These are phyloP conservation scores for Lactifluus pinguis DNA, from an alignment of 768 basidiomycete genomes.

Conservation along the genomic window DNA sequence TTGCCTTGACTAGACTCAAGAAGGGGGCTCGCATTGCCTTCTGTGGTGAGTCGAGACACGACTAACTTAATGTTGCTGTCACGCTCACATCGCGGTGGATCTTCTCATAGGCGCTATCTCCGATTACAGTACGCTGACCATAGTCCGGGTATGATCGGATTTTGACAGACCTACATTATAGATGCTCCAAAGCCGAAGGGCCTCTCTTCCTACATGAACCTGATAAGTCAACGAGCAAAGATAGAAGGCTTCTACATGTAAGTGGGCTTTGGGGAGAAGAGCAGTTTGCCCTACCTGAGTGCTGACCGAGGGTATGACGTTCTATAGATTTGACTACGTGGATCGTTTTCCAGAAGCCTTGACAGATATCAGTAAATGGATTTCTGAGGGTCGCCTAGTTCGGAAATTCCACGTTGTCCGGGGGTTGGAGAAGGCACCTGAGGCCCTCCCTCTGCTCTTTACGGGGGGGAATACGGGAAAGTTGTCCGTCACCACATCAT, in stretches of 20 bases:
- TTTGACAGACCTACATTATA: conserved; percentile 21
- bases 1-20: conserved; percentile 66
- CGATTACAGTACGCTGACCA: conserved; percentile 52
- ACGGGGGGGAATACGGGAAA: conserved; percentile 75
- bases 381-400: conserved; percentile 64
- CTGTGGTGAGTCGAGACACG: conserved; percentile 51
- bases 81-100: background rate
- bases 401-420: conserved; percentile 73
- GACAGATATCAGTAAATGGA: conserved; percentile 44
- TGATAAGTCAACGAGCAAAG: conserved; percentile 71
- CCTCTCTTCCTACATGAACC: conserved; percentile 51
- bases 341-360: conserved; percentile 49
- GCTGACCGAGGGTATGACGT: background rate
- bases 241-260: conserved; percentile 82
- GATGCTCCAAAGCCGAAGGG: conserved; percentile 55
- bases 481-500: conserved; percentile 32
- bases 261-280: conserved; percentile 19
- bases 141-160: background rate
- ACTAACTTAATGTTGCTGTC: background rate
- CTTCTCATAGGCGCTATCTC: conserved; percentile 63
- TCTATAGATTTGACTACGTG: conserved; percentile 62
- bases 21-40: conserved; percentile 67
- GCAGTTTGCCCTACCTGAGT: background rate
- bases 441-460: conserved; percentile 62
- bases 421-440: conserved; percentile 65